Conservation (phyloP, 441 rosid genomes). For the Erodium trifolium region DNA sequence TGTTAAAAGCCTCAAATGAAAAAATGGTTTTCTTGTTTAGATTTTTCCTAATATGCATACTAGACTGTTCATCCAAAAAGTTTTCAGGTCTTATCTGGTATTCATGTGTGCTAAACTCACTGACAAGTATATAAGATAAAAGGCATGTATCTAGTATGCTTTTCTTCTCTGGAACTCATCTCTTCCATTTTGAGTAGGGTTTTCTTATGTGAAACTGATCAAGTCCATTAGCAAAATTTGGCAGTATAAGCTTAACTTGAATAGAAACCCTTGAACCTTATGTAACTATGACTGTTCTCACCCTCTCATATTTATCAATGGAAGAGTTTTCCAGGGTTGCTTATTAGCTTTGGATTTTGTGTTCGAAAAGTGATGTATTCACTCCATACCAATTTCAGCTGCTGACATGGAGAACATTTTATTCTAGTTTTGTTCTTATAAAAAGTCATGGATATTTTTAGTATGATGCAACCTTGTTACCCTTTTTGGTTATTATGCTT, state of each 20-base stretch:
- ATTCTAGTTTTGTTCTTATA: not conserved
- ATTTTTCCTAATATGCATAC: not conserved
- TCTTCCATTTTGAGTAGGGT: not conserved
- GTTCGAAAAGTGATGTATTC: not conserved
- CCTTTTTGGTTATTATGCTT: not conserved
- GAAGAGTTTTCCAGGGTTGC: not conserved
- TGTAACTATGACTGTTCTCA: not conserved
- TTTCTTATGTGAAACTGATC: not conserved
- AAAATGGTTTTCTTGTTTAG: not conserved
- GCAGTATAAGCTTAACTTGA: not conserved
- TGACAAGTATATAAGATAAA: not conserved
- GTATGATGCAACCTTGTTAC: not conserved
- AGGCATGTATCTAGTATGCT: not conserved
- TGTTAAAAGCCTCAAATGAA: not conserved
- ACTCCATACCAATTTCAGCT: not conserved
- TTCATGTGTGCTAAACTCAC: not conserved
- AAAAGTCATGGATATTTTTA: conserved; percentile 6
- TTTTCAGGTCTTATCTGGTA: not conserved
- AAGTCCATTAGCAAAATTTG: not conserved
- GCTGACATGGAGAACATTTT: not conserved
- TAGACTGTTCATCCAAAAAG: not conserved
- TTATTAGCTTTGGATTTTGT: not conserved
- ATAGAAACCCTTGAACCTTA: not conserved
- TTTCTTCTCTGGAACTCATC: not conserved
- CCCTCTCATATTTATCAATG: not conserved